Conservation (phyloP, 352 stramenopile species). For the Phytophthora pini region DNA sequence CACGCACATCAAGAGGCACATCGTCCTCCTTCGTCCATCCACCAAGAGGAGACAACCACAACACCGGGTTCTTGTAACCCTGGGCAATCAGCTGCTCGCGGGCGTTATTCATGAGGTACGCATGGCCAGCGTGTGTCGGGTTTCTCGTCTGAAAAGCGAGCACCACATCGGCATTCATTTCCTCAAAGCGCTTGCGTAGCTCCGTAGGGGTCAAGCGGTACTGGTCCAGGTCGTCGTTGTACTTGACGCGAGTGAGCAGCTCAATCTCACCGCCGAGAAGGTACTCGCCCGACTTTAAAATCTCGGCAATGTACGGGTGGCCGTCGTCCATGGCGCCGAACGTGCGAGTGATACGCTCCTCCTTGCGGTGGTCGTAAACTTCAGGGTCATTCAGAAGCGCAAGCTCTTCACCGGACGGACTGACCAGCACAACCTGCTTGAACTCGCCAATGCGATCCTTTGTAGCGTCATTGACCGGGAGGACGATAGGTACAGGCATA, state of each 20-base stretch:
- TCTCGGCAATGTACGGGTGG: constrained; percentile 98
- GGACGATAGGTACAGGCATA: constrained; percentile 98
- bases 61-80: constrained; percentile 96
- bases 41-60: constrained; percentile 97
- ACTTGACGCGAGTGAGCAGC: constrained; percentile 94
- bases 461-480: constrained; percentile 93
- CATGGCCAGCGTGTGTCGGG: constrained; percentile 97
- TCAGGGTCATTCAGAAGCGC: constrained; percentile 95
- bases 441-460: constrained; percentile 89
- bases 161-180: constrained; percentile 96
- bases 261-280: constrained; percentile 97
- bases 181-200: constrained; percentile 94
- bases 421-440: constrained; percentile 93
- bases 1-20: constrained; percentile 97
- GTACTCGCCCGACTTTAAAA: constrained; percentile 95
- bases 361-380: constrained; percentile 97
- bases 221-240: constrained; percentile 97
- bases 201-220: constrained; percentile 96
- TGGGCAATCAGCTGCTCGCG: constrained; percentile 93
- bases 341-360: constrained; percentile 98
- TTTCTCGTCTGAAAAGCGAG: constrained; percentile 99
- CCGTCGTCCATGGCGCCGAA: constrained; percentile 96
- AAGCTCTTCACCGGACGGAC: constrained; percentile 93
- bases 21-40: constrained; percentile 99
- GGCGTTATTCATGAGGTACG: constrained; percentile 98